Evolutionary conservation across 805 yeast genomes (phyloP).

Genomic region (Kodamaea jinghongensis): DNA sequence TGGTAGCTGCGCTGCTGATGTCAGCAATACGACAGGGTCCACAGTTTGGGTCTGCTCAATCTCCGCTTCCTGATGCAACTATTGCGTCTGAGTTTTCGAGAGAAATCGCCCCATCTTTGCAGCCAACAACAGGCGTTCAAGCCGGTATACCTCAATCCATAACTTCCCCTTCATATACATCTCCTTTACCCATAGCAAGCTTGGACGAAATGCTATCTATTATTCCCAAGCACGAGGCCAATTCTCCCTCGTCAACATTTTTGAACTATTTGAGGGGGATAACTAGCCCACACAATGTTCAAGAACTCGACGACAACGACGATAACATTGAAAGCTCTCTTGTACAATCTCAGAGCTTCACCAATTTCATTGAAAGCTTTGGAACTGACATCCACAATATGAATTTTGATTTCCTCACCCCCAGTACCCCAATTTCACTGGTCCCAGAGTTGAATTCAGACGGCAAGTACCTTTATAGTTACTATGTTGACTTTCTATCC

Average conservation of each 20-base stretch:
- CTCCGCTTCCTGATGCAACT: too few relatives aligned
- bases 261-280: constrained; percentile 25
- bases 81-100: too few relatives aligned
- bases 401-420: background rate
- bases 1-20: too few relatives aligned
- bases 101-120: too few relatives aligned
- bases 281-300: constrained; percentile 10
- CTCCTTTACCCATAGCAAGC: too few relatives aligned
- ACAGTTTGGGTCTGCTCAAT: too few relatives aligned
- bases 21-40: too few relatives aligned
- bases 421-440: constrained; percentile 5
- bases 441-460: constrained; percentile 17
- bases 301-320: constrained; percentile 3
- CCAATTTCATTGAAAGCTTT: constrained; percentile 2
- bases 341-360: constrained; percentile 1
- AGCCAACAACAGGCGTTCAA: too few relatives aligned
- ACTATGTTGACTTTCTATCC: constrained; percentile 47
- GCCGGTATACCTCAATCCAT: too few relatives aligned
- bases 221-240: constrained; percentile 1
- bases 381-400: constrained; percentile 1
- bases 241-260: constrained; percentile 23
- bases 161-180: too few relatives aligned
- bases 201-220: too few relatives aligned
- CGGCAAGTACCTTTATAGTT: constrained; percentile 41
- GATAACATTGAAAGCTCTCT: background rate